Conservation (phyloP, 2,329 filamentous ascomycete genomes). For the Xylariaceae sp. region DNA sequence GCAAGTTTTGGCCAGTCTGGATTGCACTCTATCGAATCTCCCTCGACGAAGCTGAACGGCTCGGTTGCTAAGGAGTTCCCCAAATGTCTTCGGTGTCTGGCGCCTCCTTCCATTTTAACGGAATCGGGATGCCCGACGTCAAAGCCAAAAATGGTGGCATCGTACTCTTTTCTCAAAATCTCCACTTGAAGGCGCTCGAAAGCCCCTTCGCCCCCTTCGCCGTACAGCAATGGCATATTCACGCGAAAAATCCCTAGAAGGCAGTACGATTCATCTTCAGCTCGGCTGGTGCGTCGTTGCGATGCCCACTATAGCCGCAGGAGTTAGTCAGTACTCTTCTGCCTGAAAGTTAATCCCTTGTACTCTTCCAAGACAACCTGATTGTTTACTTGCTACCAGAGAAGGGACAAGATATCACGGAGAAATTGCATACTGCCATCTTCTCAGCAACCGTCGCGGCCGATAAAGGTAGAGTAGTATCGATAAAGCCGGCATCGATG, state of each 20-base stretch:
- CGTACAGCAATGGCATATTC: constrained; percentile 11
- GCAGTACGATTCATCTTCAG: constrained; percentile 12
- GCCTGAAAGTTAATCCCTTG: no score
- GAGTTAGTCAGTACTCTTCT: no score
- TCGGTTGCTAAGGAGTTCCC: background rate
- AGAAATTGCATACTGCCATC: background rate
- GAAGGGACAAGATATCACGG: no score
- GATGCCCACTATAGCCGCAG: constrained; percentile 1
- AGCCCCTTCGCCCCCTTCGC: constrained; percentile 6
- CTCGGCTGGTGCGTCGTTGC: constrained; percentile 1
- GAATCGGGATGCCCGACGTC: background rate
- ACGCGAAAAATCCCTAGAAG: constrained; percentile 8
- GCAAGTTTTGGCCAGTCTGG: background rate
- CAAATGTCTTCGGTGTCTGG: no score
- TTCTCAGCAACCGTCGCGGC: background rate
- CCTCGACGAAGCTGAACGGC: background rate
- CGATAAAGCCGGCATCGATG: background rate
- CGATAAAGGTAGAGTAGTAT: background rate
- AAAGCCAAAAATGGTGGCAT: background rate
- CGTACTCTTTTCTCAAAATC: constrained; percentile 2
- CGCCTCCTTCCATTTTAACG: no score
- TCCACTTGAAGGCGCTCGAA: constrained; percentile 10
- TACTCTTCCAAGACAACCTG: no score
- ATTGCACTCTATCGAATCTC: background rate
- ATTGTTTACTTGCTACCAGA: no score